Base-by-base conservation (phyloP, 148 eudicot genomes). In the Gaultheria prostrata region DNA sequence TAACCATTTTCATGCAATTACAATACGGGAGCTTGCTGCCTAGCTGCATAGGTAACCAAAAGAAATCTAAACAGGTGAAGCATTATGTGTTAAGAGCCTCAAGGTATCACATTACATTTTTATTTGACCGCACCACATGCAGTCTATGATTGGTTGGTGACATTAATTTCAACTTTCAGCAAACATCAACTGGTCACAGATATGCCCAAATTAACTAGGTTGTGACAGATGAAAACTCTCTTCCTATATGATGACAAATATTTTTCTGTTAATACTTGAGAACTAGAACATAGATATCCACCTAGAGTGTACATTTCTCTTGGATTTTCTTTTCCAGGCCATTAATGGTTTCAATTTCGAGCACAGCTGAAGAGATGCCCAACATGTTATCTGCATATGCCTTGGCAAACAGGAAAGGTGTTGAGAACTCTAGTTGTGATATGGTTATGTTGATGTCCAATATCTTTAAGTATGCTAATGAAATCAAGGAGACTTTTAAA, bases 21-120 rank as follows among this genome's bases (percentile, higher is more conserved):
- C n/a, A 50, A 13, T 35, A n/a, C n/a, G 2, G 59, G 7, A 77
- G 51, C 63, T 17, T 50, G 80, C 79, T 48, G 79, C 49, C 63
- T 17, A 77, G 80, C 79, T 48, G 79, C 49, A n/a, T 24, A 76
- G 9, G 4, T 51, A 67, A 50, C 2, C 78, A 76, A n/a, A 71
- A 71, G 76, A 30, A 33, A 71, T 10, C 6, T 71, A 46, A 71
- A 14, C 15, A 5, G 56, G 54, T 46, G 45, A 76, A 8, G 51
- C 54, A 21, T 20, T 46, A 21, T 1, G 10, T 13, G 50, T 76
- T 13, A 43, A 45, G 46, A 33, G 6, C 53, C 21, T n/a, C 78
- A 46, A 30, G 53, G 8, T 45, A 72, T 13, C 15, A 21, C 48
- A 74, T 74, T 45, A 17, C 78, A 45, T 45, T 74, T 32, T 10